These are phyloP conservation scores for Termitomyces sp. DNA, from an alignment of 768 basidiomycete genomes.

Conservation along the genomic window DNA sequence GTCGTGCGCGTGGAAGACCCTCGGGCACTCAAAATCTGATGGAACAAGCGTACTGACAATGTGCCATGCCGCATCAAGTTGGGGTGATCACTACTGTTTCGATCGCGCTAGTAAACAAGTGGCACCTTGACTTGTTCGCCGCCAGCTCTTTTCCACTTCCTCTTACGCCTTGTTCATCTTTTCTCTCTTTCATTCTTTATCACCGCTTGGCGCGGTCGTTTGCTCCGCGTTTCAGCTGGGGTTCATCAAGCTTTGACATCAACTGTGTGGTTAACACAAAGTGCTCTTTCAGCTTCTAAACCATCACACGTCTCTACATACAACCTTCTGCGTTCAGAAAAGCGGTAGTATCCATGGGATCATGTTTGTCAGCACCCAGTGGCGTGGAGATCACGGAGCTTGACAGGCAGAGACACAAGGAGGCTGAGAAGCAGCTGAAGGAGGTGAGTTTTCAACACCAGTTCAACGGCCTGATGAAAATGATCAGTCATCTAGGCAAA, in stretches of 20 bases:
- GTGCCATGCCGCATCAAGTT: no score
- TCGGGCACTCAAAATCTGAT: background rate
- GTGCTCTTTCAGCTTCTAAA: background rate
- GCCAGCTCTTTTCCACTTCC: background rate
- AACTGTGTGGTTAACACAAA: background rate
- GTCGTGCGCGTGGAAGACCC: background rate
- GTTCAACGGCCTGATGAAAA: background rate
- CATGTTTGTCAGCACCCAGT: slow-evolving; percentile 63
- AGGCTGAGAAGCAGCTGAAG: slow-evolving; percentile 72
- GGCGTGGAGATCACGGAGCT: slow-evolving; percentile 60
- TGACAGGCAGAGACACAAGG: slow-evolving; percentile 57
- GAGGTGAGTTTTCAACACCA: slow-evolving; percentile 43
- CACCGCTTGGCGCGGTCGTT: background rate
- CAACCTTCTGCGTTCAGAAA: background rate
- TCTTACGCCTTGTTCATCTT: background rate
- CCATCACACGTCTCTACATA: background rate
- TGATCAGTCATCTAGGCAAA: slow-evolving; percentile 50
- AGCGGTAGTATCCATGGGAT: slow-evolving; percentile 51
- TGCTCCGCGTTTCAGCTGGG: background rate
- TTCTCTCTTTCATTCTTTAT: background rate
- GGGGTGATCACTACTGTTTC: background rate
- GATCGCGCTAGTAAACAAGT: background rate
- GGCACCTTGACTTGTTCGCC: background rate
- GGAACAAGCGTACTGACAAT: background rate
- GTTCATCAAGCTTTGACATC: slow-evolving; percentile 1